A percentile compares a stretch with the other conserved stretches of the same genome.
Evolutionary conservation across 73 alveolate genomes (phyloP).

Genomic region (Loxodes magnus): DNA sequence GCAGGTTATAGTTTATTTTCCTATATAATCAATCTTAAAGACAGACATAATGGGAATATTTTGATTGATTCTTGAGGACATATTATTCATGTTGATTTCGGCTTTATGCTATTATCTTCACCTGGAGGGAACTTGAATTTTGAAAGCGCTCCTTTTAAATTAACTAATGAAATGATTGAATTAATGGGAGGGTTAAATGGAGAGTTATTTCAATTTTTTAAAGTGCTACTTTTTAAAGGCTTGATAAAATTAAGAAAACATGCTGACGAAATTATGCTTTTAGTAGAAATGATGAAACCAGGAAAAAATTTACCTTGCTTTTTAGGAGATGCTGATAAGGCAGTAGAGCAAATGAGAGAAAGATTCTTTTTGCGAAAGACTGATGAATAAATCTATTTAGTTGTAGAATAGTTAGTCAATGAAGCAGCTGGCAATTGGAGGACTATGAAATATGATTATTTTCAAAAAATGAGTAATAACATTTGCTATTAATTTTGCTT

Average conservation of each 20-base stretch:
- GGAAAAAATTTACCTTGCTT: constrained; percentile 90
- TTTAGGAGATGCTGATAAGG: constrained; percentile 71
- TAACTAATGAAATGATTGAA: constrained; percentile 83
- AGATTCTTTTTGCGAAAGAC: constrained; percentile 63
- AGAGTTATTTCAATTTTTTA: constrained; percentile 26
- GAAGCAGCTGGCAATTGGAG: constrained; percentile 54
- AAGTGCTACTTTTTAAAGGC: constrained; percentile 30
- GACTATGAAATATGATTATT: constrained; percentile 57
- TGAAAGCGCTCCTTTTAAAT: constrained; percentile 96
- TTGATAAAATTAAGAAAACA: constrained; percentile 47
- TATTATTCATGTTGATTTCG: constrained; percentile 92
- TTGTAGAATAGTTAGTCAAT: constrained; percentile 37
- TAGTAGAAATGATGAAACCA: constrained; percentile 91
- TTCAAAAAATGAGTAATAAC: constrained; percentile 55
- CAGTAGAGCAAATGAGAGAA: constrained; percentile 64
- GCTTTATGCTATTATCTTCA: constrained; percentile 77
- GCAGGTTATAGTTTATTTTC: constrained; percentile 88
- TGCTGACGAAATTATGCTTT: constrained; percentile 66
- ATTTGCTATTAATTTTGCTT: too few species aligned
- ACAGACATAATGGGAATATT: constrained; percentile 94
- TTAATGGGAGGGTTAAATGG: constrained; percentile 78
- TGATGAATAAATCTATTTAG: constrained; percentile 33
- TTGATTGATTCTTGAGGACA: constrained; percentile 87
- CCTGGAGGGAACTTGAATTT: constrained; percentile 92
- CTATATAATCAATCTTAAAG: constrained; percentile 83